phyloP scores from a whole-genome alignment of 2,329 filamentous ascomycete genomes.

The Lanzia echinophila region DNA sequence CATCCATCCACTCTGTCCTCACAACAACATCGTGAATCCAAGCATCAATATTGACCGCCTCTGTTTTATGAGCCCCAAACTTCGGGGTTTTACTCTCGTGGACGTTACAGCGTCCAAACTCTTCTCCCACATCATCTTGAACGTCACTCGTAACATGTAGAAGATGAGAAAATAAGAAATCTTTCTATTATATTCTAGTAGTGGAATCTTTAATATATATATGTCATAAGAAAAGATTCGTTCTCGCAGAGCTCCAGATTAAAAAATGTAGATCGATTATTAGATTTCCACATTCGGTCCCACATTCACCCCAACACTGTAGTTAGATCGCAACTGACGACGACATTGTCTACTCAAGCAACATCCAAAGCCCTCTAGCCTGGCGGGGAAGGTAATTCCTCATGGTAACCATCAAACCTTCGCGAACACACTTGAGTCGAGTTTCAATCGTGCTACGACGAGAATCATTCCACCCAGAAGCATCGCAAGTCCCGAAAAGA shows the following conservation, averaged over 20 bases:
- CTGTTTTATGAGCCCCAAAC: neutral
- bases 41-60: neutral
- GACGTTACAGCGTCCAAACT: slow-evolving; percentile 1
- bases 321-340: neutral
- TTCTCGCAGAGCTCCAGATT: no score
- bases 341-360: neutral
- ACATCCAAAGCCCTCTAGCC: neutral
- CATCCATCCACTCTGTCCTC: neutral
- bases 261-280: no score
- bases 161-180: no score
- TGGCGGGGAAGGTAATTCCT: neutral
- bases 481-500: slow-evolving; percentile 21
- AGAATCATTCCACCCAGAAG: slow-evolving; percentile 17
- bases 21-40: neutral
- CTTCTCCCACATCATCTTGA: neutral
- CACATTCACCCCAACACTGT: neutral
- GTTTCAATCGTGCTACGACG: slow-evolving; percentile 13
- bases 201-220: no score
- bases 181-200: no score
- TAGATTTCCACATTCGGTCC: no score
- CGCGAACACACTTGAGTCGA: slow-evolving; percentile 12
- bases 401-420: slow-evolving; percentile 5
- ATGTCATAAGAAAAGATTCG: no score
- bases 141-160: neutral
- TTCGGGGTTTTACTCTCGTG: neutral